These are phyloP conservation scores for Casaregolazyma lundiana DNA, from an alignment of 1,139 yeast genomes.

Conservation along the genomic window DNA sequence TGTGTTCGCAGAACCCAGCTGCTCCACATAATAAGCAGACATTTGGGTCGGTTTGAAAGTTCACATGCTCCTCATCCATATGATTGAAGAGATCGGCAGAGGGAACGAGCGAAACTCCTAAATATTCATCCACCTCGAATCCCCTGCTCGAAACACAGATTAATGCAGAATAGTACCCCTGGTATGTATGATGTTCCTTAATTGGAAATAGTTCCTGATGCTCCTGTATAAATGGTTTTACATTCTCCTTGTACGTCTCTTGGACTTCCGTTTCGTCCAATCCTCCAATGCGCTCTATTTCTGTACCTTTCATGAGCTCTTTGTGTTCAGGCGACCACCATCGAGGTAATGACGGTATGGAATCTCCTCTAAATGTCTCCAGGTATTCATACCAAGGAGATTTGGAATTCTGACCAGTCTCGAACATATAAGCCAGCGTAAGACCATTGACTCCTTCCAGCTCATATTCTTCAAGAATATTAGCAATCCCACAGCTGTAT, in stretches of 20 bases:
- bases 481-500: constrained; percentile 52
- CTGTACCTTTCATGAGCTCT: constrained; percentile 55
- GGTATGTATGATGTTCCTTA: constrained; percentile 23
- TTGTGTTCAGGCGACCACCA: constrained; percentile 58
- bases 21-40: constrained; percentile 76
- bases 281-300: constrained; percentile 59
- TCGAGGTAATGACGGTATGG: constrained; percentile 36
- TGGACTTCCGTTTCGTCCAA: constrained; percentile 55
- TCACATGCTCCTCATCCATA: constrained; percentile 52
- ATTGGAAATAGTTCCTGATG: constrained; percentile 24
- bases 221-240: constrained; percentile 28
- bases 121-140: constrained; percentile 71
- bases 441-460: constrained; percentile 64
- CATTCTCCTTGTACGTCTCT: constrained; percentile 46
- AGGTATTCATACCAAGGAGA: constrained; percentile 80
- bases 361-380: constrained; percentile 44
- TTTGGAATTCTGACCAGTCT: constrained; percentile 44
- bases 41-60: constrained; percentile 65
- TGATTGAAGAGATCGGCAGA: constrained; percentile 91
- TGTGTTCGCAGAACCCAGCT: constrained; percentile 37
- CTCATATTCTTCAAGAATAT: constrained; percentile 56
- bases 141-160: constrained; percentile 64
- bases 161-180: constrained; percentile 32
- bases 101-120: constrained; percentile 75
- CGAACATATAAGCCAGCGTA: constrained; percentile 68